Evolutionary conservation across 179 eudicot species (phyloP).

Genomic region (Amaranthus tricolor): DNA sequence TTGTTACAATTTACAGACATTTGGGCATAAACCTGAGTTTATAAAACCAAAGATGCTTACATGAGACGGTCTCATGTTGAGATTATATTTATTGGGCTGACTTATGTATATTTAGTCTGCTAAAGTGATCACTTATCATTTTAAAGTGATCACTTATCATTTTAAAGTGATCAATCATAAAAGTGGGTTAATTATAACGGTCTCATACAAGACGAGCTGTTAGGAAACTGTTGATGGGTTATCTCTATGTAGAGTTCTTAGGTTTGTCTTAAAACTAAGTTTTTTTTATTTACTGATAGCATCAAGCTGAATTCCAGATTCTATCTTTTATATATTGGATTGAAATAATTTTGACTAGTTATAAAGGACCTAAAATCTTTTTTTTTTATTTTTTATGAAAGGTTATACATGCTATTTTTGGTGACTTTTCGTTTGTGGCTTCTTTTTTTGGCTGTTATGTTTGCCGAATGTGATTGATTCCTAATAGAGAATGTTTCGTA

Average conservation of each 20-base stretch:
- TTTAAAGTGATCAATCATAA: no score
- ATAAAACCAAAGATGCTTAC: no score
- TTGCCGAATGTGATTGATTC: conserved; percentile 29
- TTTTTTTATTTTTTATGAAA: no score
- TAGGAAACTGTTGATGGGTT: conserved; percentile 3
- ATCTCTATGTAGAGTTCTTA: conserved; percentile 1
- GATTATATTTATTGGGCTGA: no score
- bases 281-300: neutral
- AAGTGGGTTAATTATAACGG: no score
- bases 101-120: no score
- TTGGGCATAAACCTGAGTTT: conserved; percentile 8
- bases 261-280: conserved; percentile 1
- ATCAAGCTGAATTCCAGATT: neutral
- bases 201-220: no score
- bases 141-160: no score
- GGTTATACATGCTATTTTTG: neutral
- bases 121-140: no score
- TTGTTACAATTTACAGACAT: conserved; percentile 1
- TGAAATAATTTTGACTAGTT: neutral
- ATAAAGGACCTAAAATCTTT: no score
- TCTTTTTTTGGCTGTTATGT: neutral
- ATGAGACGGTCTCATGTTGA: no score
- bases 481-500: conserved; percentile 51
- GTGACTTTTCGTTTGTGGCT: conserved; percentile 2
- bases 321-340: neutral